Conservation (phyloP, 2,329 filamentous ascomycete species). For the Aspergillus viridinutans region DNA sequence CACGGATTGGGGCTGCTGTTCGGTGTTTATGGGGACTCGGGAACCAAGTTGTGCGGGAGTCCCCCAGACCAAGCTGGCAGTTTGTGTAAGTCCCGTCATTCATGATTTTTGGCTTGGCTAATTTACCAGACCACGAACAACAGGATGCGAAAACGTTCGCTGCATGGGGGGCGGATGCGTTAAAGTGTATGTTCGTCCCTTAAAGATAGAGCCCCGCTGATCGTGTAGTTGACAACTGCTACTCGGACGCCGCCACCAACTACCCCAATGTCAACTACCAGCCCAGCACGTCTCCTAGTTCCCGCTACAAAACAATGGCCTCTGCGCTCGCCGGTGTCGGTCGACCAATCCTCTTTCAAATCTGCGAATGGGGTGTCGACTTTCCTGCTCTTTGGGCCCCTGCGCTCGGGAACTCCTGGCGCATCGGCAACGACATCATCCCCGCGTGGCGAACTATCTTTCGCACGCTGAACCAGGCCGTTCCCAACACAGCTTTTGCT, state of each 20-base stretch:
- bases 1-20: constrained; percentile 40
- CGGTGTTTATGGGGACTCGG: constrained; percentile 45
- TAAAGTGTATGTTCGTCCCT: constrained; percentile 44
- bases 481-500: constrained; percentile 45
- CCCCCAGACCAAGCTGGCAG: constrained; percentile 32
- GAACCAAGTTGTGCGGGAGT: constrained; percentile 38
- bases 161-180: constrained; percentile 38
- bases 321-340: constrained; percentile 36
- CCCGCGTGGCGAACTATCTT: constrained; percentile 50
- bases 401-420: constrained; percentile 45
- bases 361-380: constrained; percentile 53
- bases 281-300: constrained; percentile 36
- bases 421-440: constrained; percentile 54
- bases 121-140: constrained; percentile 35
- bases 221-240: constrained; percentile 47
- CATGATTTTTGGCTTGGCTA: constrained; percentile 22
- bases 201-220: neutral
- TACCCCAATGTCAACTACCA: constrained; percentile 43
- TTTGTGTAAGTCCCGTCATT: constrained; percentile 24
- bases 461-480: constrained; percentile 51
- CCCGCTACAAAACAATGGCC: constrained; percentile 48
- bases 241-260: constrained; percentile 35
- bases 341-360: constrained; percentile 46
- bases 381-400: constrained; percentile 49
- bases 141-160: constrained; percentile 38